Evolutionary conservation across 257 asterid genomes (phyloP).

Genomic region (Prunella vulgaris): DNA sequence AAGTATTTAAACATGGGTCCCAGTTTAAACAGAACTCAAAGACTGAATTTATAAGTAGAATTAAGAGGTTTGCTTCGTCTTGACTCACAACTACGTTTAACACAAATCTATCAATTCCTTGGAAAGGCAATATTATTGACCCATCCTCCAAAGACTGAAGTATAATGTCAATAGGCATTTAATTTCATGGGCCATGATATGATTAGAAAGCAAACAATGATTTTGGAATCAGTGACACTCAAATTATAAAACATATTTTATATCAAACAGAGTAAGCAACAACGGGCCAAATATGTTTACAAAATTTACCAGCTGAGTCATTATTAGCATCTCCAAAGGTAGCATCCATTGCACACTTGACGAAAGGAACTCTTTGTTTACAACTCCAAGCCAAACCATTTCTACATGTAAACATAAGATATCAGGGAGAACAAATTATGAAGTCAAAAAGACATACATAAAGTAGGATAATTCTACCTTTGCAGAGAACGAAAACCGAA

Average conservation of each 20-base stretch:
- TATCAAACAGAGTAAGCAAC: neutral
- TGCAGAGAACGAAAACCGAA: constrained; percentile 26
- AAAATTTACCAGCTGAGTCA: constrained; percentile 57
- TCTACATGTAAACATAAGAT: constrained; percentile 27
- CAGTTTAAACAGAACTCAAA: neutral
- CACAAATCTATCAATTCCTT: neutral
- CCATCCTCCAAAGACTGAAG: constrained; percentile 7
- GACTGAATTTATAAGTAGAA: neutral
- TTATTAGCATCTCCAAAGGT: constrained; percentile 61
- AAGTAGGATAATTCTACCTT: constrained; percentile 32
- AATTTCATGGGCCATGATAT: neutral
- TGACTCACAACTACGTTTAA: neutral
- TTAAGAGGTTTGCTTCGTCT: neutral
- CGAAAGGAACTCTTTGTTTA: constrained; percentile 28
- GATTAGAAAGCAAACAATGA: neutral
- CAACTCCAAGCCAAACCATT: constrained; percentile 42
- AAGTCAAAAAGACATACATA: neutral
- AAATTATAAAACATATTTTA: neutral
- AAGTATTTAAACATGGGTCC: neutral
- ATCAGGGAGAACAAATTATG: constrained; percentile 9
- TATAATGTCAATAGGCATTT: neutral
- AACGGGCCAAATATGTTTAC: neutral
- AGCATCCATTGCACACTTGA: constrained; percentile 84
- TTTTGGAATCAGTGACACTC: neutral
- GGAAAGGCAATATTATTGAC: neutral